Evolutionary conservation across 2,329 filamentous ascomycete genomes (phyloP).

Genomic region (Clonostachys rosea): DNA sequence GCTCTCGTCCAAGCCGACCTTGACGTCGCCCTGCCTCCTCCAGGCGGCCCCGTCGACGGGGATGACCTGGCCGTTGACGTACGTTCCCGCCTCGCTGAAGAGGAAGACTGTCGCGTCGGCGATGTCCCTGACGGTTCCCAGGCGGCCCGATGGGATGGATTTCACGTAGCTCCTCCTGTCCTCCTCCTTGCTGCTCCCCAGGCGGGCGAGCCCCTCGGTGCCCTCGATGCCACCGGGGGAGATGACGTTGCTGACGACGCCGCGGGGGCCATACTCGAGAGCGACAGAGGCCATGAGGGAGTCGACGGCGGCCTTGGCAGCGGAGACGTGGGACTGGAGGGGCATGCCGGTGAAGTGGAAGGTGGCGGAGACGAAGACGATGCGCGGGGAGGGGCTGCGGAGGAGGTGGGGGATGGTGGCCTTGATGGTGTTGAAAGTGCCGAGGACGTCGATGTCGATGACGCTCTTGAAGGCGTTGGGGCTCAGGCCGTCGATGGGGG

Average conservation of each 20-base stretch:
- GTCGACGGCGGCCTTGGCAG: slow-evolving; percentile 89
- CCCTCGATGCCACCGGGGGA: slow-evolving; percentile 80
- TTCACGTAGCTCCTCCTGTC: slow-evolving; percentile 25
- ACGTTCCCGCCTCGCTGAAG: slow-evolving; percentile 81
- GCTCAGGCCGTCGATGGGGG: slow-evolving; percentile 75
- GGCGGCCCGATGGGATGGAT: slow-evolving; percentile 67
- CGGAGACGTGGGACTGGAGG: slow-evolving; percentile 83
- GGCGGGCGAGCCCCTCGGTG: slow-evolving; percentile 75
- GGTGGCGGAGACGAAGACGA: slow-evolving; percentile 86
- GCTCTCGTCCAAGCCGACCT: slow-evolving; percentile 38
- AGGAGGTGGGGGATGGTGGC: slow-evolving; percentile 80
- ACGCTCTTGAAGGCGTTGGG: slow-evolving; percentile 92
- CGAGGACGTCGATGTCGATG: slow-evolving; percentile 92
- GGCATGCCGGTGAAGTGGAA: slow-evolving; percentile 87
- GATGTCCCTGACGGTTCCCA: slow-evolving; percentile 80
- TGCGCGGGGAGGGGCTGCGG: slow-evolving; percentile 71
- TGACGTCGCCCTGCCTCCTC: slow-evolving; percentile 41
- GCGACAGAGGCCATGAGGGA: slow-evolving; percentile 74
- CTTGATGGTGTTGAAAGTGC: slow-evolving; percentile 93
- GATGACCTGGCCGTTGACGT: slow-evolving; percentile 77
- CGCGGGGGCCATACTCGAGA: slow-evolving; percentile 85
- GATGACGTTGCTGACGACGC: slow-evolving; percentile 84
- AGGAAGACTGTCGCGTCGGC: slow-evolving; percentile 88
- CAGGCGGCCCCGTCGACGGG: slow-evolving; percentile 66
- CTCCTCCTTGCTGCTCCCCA: slow-evolving; percentile 34